Conservation (phyloP, 2,329 filamentous ascomycete species). For the Talaromyces sp. region DNA sequence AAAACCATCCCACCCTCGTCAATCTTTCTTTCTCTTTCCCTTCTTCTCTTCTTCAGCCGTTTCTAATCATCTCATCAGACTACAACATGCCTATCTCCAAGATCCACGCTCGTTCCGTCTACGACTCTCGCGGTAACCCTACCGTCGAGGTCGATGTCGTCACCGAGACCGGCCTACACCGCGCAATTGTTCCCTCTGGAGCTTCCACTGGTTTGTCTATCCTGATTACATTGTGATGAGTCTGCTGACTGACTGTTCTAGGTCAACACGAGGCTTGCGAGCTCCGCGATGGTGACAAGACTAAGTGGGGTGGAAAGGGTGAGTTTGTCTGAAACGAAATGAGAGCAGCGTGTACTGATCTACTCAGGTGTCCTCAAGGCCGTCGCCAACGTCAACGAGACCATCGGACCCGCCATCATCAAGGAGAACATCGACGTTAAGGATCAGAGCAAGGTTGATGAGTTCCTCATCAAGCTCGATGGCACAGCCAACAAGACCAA, state of each 20-base stretch:
- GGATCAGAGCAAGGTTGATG: conserved; percentile 79
- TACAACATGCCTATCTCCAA: conserved; percentile 82
- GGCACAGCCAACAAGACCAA: conserved; percentile 83
- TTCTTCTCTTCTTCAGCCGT: conserved; percentile 6
- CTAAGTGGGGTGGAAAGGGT: conserved; percentile 83
- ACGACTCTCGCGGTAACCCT: conserved; percentile 97
- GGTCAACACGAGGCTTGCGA: conserved; percentile 88
- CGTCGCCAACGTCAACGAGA: conserved; percentile 78
- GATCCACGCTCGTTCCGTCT: conserved; percentile 90
- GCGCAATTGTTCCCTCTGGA: conserved; percentile 94
- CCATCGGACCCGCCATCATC: conserved; percentile 77
- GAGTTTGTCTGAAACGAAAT: conserved; percentile 24
- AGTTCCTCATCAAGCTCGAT: conserved; percentile 81
- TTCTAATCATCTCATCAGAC: conserved; percentile 12
- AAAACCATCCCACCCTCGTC: conserved; percentile 8
- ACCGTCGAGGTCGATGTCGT: conserved; percentile 98
- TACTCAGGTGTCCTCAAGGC: conserved; percentile 68
- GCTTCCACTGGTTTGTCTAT: conserved; percentile 77
- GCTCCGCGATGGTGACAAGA: conserved; percentile 85
- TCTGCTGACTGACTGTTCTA: conserved; percentile 39
- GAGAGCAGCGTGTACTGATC: conserved; percentile 58
- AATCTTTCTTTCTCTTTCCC: conserved; percentile 16
- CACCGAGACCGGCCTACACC: conserved; percentile 94
- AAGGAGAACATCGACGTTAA: conserved; percentile 79
- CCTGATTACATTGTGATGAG: background rate